Evolutionary conservation across 805 yeast genomes (phyloP).

Genomic region (Wickerhamiella lipophila): DNA sequence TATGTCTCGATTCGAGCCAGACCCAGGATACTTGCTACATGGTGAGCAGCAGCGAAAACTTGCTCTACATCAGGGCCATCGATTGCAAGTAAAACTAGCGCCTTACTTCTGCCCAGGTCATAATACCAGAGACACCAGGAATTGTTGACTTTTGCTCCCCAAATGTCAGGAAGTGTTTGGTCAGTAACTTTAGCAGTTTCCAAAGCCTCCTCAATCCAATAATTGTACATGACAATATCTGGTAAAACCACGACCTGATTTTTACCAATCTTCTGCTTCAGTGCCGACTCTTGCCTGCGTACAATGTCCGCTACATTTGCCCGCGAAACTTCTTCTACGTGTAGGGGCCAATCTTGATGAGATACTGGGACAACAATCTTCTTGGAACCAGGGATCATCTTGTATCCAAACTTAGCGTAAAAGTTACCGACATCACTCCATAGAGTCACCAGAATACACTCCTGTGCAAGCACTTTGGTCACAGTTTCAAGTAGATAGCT

Average conservation of each 20-base stretch:
- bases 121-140: conserved; percentile 5
- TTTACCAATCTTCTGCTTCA: not conserved
- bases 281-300: not conserved
- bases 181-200: not conserved
- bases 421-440: conserved; percentile 66
- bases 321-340: not conserved
- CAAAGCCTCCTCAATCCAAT: not conserved
- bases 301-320: not conserved
- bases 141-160: not conserved
- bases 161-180: not conserved
- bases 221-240: not conserved
- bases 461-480: conserved; percentile 15
- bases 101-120: not conserved
- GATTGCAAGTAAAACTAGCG: not conserved
- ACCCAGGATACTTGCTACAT: not conserved
- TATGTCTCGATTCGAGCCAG: conserved; percentile 1
- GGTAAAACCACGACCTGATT: not conserved
- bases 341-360: conserved; percentile 5
- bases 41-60: not conserved
- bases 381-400: conserved; percentile 9
- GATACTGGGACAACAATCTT: not conserved
- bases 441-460: conserved; percentile 31
- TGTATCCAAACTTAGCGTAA: conserved; percentile 47
- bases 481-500: conserved; percentile 32
- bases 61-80: conserved; percentile 3